Percentiles rank a stretch among this genome's conserved stretches.
Evolutionary conservation across 139 green algal genomes (phyloP).

Genomic region (Micractinium conductrix): DNA sequence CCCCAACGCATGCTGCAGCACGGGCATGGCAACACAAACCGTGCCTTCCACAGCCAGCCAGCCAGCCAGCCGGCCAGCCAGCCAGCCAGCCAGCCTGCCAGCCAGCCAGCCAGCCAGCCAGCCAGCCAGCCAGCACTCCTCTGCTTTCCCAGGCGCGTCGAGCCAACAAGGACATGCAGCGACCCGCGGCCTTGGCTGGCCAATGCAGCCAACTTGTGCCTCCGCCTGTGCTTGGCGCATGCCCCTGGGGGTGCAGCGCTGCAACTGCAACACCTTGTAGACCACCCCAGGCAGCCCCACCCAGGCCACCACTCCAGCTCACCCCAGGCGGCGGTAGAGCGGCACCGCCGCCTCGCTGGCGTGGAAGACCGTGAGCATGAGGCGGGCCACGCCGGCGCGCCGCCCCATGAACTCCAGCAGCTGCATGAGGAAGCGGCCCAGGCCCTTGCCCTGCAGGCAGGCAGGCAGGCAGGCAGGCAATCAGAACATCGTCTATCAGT

Average conservation of each 20-base stretch:
- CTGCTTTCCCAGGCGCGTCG: not conserved
- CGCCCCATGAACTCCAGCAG: constrained; percentile 53
- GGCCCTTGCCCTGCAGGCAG: constrained; percentile 44
- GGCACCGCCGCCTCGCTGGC: constrained; percentile 40
- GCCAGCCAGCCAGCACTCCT: too few relatives aligned
- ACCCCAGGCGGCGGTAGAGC: not conserved
- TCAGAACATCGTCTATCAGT: not conserved
- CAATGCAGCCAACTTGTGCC: not conserved
- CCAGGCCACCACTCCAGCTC: not conserved
- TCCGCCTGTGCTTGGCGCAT: not conserved
- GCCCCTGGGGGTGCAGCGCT: not conserved
- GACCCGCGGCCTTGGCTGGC: not conserved
- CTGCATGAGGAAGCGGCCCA: constrained; percentile 60
- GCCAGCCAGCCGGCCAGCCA: not conserved
- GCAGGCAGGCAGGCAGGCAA: not conserved
- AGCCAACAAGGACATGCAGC: not conserved
- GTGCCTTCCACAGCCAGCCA: not conserved
- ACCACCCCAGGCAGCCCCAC: too few relatives aligned
- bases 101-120: not conserved
- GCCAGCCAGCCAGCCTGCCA: not conserved
- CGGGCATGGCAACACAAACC: not conserved
- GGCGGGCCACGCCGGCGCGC: constrained; percentile 24
- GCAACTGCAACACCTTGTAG: not conserved
- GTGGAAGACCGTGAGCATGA: constrained; percentile 67
- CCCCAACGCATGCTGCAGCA: not conserved